Base-by-base conservation (phyloP, 2,329 filamentous ascomycete species). In the Fusarium tanahbumbuense region DNA sequence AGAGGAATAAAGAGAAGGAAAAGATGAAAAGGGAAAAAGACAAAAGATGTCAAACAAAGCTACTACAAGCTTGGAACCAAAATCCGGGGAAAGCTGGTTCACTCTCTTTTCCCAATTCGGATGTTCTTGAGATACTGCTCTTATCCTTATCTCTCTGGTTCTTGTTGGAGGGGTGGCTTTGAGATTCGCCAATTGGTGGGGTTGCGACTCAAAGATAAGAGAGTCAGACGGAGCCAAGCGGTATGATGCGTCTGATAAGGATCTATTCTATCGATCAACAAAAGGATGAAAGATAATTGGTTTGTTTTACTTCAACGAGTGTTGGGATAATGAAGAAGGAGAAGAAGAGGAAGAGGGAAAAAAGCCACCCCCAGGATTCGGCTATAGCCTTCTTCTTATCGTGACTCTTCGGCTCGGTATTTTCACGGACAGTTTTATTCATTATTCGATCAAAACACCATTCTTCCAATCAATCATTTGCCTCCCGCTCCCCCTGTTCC, bases 71-170 rank as follows among this genome's bases (percentile, higher is more conserved):
- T 40, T 53, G 22, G 56, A 25, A 47, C 28, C 55, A 64, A 70
- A 53, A 64, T 64, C 60, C 18, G 60, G 60, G 60, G 60, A 64
- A 64, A 56, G 58, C 60, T 57, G 40, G 49, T 40, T 64, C 61
- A 34, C 45, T 45, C 59, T 30, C 28, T 58, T 47, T 28, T 42
- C 59, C 62, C 40, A 20, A 48, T 34, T 40, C 62, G 45, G 46
- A 23, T 52, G 15, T 27, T 68, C 45, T 23, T 42, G 48, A 34
- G 63, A 55, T 47, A 42, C 30, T 60, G 22, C 53, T 60, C 50
- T 67, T 69, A 65, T 68, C 48, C 66, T 56, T 75, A 53, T 75
- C 75, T 75, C 73, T 75, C 56, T 72, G 30, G 34, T 8, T 50
- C 63, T 6, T 32, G 41, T 46, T 60, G 50, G 57, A 58, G 48